Evolutionary conservation across 805 yeast species (phyloP).

Genomic region (Candida cerambycidarum): DNA sequence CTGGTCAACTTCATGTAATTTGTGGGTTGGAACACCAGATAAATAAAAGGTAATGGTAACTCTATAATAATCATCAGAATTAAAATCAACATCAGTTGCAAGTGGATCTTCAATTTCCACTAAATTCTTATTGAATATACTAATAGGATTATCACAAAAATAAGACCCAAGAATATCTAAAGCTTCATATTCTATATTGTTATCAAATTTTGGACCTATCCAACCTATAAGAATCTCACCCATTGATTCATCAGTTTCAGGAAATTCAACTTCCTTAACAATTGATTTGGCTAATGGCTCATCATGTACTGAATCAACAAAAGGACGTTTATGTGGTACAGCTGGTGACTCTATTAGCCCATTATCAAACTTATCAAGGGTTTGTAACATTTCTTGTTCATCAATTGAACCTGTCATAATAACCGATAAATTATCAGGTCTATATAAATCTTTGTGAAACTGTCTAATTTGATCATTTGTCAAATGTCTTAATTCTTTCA

Average conservation of each 20-base stretch:
- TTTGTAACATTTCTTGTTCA: slow-evolving; percentile 62
- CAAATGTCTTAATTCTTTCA: slow-evolving; percentile 70
- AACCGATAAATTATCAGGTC: slow-evolving; percentile 81
- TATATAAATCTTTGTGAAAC: slow-evolving; percentile 70
- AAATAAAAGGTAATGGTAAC: slow-evolving; percentile 59
- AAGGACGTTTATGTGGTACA: slow-evolving; percentile 59
- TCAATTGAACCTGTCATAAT: slow-evolving; percentile 86
- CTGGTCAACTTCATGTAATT: slow-evolving; percentile 52
- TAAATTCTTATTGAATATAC: slow-evolving; percentile 66
- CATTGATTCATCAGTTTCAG: slow-evolving; percentile 83
- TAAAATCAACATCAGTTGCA: slow-evolving; percentile 67
- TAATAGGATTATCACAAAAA: slow-evolving; percentile 73
- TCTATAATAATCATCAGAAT: slow-evolving; percentile 71
- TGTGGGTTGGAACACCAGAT: slow-evolving; percentile 74
- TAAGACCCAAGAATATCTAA: slow-evolving; percentile 70
- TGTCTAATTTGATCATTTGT: slow-evolving; percentile 71
- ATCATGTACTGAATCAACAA: slow-evolving; percentile 63
- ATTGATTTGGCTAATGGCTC: slow-evolving; percentile 40
- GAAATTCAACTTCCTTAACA: slow-evolving; percentile 65
- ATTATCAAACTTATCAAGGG: slow-evolving; percentile 62
- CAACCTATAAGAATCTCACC: slow-evolving; percentile 76
- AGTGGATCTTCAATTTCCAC: slow-evolving; percentile 82
- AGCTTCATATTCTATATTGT: slow-evolving; percentile 60
- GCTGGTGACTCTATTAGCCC: slow-evolving; percentile 47
- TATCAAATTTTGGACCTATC: slow-evolving; percentile 71